These are phyloP conservation scores for Fusarium sp. DNA, from an alignment of 2,329 filamentous ascomycete genomes.

Conservation along the genomic window DNA sequence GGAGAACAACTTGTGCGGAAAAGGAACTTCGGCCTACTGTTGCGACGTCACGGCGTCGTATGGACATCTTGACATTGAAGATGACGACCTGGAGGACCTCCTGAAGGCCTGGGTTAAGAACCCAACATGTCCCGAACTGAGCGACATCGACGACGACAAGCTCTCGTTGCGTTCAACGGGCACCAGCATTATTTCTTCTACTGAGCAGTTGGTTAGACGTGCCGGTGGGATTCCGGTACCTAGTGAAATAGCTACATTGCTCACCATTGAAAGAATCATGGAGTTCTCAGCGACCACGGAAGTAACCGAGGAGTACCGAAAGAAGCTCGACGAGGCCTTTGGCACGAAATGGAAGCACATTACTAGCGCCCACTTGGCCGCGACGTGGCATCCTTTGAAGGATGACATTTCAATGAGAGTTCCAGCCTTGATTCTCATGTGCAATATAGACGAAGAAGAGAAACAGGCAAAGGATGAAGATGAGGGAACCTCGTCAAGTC, in stretches of 20 bases:
- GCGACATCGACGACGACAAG: background rate
- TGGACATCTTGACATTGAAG: background rate
- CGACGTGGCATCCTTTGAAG: background rate
- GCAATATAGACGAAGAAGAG: background rate
- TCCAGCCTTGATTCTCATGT: background rate
- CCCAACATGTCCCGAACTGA: conserved; percentile 3
- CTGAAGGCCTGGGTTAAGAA: conserved; percentile 6
- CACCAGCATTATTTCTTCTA: background rate
- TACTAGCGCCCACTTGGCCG: background rate
- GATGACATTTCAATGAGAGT: background rate
- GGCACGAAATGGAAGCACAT: background rate
- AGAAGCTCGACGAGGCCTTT: background rate
- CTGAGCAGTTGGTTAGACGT: background rate
- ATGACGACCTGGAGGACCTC: background rate
- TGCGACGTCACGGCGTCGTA: background rate
- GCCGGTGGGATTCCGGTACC: background rate
- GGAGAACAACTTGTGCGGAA: background rate
- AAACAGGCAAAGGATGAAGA: background rate
- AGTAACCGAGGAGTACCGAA: background rate
- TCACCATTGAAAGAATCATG: background rate
- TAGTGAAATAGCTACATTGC: background rate
- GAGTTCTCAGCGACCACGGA: background rate
- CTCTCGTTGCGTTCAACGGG: background rate
- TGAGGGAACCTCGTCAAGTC: no score
- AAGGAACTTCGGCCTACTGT: conserved; percentile 17